phyloP scores from a whole-genome alignment of 2,329 filamentous ascomycete genomes.

The Pezicula radicicola region DNA sequence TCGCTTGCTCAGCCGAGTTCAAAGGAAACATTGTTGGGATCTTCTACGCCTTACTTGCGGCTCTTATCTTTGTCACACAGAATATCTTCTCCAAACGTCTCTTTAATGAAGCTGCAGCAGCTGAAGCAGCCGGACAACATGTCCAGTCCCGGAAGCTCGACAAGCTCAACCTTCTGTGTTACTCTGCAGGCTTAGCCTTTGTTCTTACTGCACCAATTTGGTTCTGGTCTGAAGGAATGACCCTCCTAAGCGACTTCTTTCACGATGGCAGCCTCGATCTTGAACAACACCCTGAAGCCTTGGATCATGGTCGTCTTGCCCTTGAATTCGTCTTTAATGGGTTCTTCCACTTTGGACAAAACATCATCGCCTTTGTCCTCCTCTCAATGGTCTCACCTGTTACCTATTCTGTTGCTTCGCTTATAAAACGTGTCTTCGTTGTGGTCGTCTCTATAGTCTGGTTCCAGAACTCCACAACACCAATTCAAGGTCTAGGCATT shows the following conservation, averaged over 20 bases:
- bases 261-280: slow-evolving; percentile 74
- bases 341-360: slow-evolving; percentile 93
- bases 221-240: slow-evolving; percentile 86
- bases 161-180: slow-evolving; percentile 94
- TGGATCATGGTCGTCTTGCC: slow-evolving; percentile 69
- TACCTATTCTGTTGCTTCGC: slow-evolving; percentile 91
- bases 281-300: slow-evolving; percentile 57
- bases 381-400: slow-evolving; percentile 93
- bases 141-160: slow-evolving; percentile 76
- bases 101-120: slow-evolving; percentile 89
- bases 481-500: slow-evolving; percentile 80
- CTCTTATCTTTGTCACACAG: slow-evolving; percentile 92
- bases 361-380: slow-evolving; percentile 90
- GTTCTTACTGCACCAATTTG: slow-evolving; percentile 85
- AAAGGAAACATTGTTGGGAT: slow-evolving; percentile 89
- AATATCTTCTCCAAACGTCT: slow-evolving; percentile 98
- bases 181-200: slow-evolving; percentile 93
- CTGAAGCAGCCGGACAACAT: slow-evolving; percentile 69
- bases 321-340: slow-evolving; percentile 98
- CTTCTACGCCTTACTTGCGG: slow-evolving; percentile 81
- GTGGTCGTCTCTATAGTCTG: slow-evolving; percentile 93
- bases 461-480: slow-evolving; percentile 89
- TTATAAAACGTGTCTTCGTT: slow-evolving; percentile 97
- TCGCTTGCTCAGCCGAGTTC: slow-evolving; percentile 92
- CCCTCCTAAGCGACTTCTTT: slow-evolving; percentile 73